These are phyloP conservation scores for Hamamelis virginiana DNA, from an alignment of 164 flowering plant genomes.

Conservation along the genomic window DNA sequence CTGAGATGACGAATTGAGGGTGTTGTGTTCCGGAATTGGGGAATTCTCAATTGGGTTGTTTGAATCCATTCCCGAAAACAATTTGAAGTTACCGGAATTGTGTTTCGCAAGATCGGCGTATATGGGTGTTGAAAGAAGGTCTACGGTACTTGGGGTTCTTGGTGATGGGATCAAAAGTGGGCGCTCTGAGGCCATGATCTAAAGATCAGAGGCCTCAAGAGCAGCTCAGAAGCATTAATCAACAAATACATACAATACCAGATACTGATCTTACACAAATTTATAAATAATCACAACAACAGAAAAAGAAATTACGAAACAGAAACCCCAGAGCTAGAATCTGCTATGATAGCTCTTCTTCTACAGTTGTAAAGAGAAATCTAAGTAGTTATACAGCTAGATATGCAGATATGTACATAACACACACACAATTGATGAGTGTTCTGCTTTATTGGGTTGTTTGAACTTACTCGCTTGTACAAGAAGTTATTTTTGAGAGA, in stretches of 20 bases:
- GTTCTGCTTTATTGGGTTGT: background rate
- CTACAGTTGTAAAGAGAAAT: background rate
- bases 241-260: conserved; percentile 19
- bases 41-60: conserved; percentile 24
- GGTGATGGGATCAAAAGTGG: conserved; percentile 50
- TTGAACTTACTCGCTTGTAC: conserved; percentile 2
- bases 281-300: background rate
- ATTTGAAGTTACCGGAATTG: conserved; percentile 2
- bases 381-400: background rate
- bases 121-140: conserved; percentile 7
- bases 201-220: conserved; percentile 24
- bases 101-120: conserved; percentile 21
- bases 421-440: no score
- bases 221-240: conserved; percentile 12
- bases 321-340: background rate
- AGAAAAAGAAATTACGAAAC: background rate
- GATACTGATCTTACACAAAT: conserved; percentile 11
- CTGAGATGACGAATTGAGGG: conserved; percentile 32
- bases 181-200: conserved; percentile 50
- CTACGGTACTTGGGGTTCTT: conserved; percentile 23
- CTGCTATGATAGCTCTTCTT: no score
- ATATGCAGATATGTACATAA: no score
- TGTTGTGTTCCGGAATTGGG: conserved; percentile 11
- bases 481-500: background rate
- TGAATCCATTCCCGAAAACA: conserved; percentile 37